These are phyloP conservation scores for Skeletonema costatum DNA, from an alignment of 108 stramenopile species.

Conservation along the genomic window DNA sequence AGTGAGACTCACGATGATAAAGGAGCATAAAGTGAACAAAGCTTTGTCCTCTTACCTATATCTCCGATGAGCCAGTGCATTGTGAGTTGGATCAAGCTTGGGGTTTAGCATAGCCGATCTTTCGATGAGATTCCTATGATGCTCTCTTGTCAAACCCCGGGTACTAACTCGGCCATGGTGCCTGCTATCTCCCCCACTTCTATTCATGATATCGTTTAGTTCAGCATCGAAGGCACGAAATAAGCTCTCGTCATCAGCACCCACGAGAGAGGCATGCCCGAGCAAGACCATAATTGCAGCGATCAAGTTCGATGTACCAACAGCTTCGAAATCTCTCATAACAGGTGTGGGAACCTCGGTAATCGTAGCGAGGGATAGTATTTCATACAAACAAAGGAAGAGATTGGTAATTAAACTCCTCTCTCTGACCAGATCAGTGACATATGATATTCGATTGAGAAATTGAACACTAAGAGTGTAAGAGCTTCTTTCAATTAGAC, in stretches of 20 bases:
- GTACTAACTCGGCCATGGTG: conserved; percentile 27
- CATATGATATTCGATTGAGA: conserved; percentile 91
- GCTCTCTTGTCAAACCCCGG: not conserved
- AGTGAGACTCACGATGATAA: not conserved
- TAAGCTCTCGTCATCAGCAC: conserved; percentile 17
- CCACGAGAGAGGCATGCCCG: conserved; percentile 26
- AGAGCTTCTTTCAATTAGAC: conserved; percentile 79
- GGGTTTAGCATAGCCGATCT: conserved; percentile 17
- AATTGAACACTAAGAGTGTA: conserved; percentile 91
- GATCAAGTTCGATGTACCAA: conserved; percentile 8
- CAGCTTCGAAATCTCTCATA: not conserved
- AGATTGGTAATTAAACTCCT: conserved; percentile 73
- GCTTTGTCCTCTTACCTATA: conserved; percentile 38
- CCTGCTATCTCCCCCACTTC: conserved; percentile 35
- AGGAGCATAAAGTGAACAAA: not conserved
- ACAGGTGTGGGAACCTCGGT: not conserved
- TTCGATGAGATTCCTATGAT: not conserved
- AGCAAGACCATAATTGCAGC: conserved; percentile 25
- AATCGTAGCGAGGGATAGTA: conserved; percentile 52
- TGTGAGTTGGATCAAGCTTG: conserved; percentile 70
- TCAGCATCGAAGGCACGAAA: conserved; percentile 33
- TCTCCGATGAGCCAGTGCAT: conserved; percentile 79
- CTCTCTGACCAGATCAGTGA: conserved; percentile 74
- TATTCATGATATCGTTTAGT: conserved; percentile 17
- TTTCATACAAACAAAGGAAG: conserved; percentile 65